Evolutionary conservation across 2,329 filamentous ascomycete species (phyloP).

Genomic region (Volutella citrinella): DNA sequence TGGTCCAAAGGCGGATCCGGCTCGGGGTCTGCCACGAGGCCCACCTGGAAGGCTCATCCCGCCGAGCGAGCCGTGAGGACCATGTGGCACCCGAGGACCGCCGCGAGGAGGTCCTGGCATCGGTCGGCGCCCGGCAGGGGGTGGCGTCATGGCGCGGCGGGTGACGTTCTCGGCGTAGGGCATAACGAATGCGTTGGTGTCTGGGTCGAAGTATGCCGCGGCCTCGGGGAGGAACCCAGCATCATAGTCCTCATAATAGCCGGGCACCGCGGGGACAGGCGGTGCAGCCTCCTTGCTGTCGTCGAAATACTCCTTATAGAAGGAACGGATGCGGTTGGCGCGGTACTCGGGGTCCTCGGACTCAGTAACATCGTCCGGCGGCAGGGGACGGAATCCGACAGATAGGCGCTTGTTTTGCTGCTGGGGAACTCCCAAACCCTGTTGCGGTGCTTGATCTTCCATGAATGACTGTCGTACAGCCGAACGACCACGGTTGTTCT

Average conservation of each 20-base stretch:
- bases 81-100: slow-evolving; percentile 30
- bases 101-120: slow-evolving; percentile 30
- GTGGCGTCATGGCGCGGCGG: slow-evolving; percentile 93
- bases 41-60: slow-evolving; percentile 45
- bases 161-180: slow-evolving; percentile 82
- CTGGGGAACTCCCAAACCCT: slow-evolving; percentile 51
- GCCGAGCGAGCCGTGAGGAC: slow-evolving; percentile 47
- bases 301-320: slow-evolving; percentile 99
- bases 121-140: slow-evolving; percentile 58
- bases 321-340: slow-evolving; percentile 94
- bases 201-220: slow-evolving; percentile 62
- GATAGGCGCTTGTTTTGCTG: slow-evolving; percentile 59
- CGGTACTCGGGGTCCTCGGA: slow-evolving; percentile 90
- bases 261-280: slow-evolving; percentile 35
- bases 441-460: slow-evolving; percentile 25
- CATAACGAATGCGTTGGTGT: slow-evolving; percentile 69
- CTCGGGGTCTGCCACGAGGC: slow-evolving; percentile 55
- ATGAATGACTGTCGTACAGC: slow-evolving; percentile 26
- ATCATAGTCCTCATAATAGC: slow-evolving; percentile 75
- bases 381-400: slow-evolving; percentile 77
- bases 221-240: slow-evolving; percentile 67
- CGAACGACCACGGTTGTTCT: slow-evolving; percentile 34
- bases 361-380: slow-evolving; percentile 74
- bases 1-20: slow-evolving; percentile 46
- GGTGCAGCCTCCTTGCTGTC: slow-evolving; percentile 60